These are phyloP conservation scores for Calocybe cyanea DNA, from an alignment of 768 basidiomycete species.

Conservation along the genomic window DNA sequence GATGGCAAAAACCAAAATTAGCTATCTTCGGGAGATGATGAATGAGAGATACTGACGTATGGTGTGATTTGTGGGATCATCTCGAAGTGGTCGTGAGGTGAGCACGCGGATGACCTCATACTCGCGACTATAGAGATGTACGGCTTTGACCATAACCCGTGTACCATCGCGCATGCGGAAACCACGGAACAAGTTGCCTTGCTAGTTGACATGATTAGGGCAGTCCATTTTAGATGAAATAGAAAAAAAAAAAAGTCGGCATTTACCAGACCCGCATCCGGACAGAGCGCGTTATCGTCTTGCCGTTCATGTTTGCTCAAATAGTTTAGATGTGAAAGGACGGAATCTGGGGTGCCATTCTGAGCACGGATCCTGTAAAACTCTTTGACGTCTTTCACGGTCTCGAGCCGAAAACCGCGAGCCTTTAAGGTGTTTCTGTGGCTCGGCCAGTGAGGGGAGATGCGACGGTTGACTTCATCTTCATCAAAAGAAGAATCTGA, in stretches of 20 bases:
- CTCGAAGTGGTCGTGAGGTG: constrained; percentile 45
- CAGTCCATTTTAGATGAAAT: background rate
- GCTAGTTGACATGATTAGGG: constrained; percentile 35
- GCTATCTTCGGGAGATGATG: constrained; percentile 4
- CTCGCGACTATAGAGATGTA: constrained; percentile 60
- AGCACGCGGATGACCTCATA: constrained; percentile 54
- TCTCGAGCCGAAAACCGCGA: constrained; percentile 64
- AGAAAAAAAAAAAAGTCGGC: no score
- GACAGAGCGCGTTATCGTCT: constrained; percentile 62
- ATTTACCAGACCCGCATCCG: constrained; percentile 68
- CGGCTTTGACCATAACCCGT: constrained; percentile 66
- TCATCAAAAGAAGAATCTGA: constrained; percentile 52
- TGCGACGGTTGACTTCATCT: constrained; percentile 57
- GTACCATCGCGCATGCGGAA: constrained; percentile 44
- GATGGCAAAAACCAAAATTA: constrained; percentile 3
- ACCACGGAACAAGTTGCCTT: constrained; percentile 71
- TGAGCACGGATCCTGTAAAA: constrained; percentile 37
- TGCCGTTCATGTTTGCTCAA: constrained; percentile 25
- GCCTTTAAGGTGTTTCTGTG: constrained; percentile 44
- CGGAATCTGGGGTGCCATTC: constrained; percentile 6
- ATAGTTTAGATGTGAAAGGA: constrained; percentile 26
- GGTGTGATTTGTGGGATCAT: constrained; percentile 69
- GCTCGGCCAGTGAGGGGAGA: constrained; percentile 58
- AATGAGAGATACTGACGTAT: constrained; percentile 62
- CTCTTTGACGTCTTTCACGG: constrained; percentile 60